phyloP scores from a whole-genome alignment of 208 protist species.

The Lotmaria passim region DNA sequence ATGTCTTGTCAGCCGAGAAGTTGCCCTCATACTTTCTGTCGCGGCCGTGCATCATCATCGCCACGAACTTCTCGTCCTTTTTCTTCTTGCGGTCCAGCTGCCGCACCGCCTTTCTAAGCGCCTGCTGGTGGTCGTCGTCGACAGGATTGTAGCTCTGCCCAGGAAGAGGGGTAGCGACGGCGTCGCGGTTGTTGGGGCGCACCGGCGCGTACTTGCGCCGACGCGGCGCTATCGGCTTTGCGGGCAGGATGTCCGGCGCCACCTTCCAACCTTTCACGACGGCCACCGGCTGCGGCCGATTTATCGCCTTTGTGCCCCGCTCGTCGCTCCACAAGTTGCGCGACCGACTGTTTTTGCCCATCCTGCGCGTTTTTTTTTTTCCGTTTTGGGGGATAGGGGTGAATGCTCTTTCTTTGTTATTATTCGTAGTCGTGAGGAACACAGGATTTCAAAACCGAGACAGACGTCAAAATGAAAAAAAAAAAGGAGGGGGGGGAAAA shows the following conservation, averaged over 20 bases:
- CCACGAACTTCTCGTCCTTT: conserved; percentile 75
- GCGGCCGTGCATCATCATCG: conserved; percentile 67
- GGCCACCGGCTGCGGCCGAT: conserved; percentile 52
- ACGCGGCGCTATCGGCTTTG: conserved; percentile 62
- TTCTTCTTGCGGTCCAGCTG: conserved; percentile 69
- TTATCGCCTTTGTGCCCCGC: conserved; percentile 50
- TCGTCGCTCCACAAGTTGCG: conserved; percentile 73
- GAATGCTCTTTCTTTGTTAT: background rate
- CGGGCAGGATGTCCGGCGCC: conserved; percentile 59
- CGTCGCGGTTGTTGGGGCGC: conserved; percentile 81
- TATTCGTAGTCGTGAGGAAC: too few relatives aligned
- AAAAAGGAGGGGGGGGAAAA: too few relatives aligned
- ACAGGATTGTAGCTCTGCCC: conserved; percentile 90
- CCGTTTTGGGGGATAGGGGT: too few relatives aligned
- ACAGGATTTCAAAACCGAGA: too few relatives aligned
- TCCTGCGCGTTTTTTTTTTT: background rate
- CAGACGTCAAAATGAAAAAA: too few relatives aligned
- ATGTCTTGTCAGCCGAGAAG: conserved; percentile 74
- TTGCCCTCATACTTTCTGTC: conserved; percentile 54
- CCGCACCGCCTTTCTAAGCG: conserved; percentile 59
- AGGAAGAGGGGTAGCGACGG: conserved; percentile 66
- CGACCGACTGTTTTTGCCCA: conserved; percentile 31
- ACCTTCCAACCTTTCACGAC: conserved; percentile 69
- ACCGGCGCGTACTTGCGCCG: conserved; percentile 76
- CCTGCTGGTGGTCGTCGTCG: conserved; percentile 78